Percentiles rank a stretch among this genome's conserved stretches.
phyloP scores from a whole-genome alignment of 805 yeast genomes.

The Starmerella khaoyaiensis region DNA sequence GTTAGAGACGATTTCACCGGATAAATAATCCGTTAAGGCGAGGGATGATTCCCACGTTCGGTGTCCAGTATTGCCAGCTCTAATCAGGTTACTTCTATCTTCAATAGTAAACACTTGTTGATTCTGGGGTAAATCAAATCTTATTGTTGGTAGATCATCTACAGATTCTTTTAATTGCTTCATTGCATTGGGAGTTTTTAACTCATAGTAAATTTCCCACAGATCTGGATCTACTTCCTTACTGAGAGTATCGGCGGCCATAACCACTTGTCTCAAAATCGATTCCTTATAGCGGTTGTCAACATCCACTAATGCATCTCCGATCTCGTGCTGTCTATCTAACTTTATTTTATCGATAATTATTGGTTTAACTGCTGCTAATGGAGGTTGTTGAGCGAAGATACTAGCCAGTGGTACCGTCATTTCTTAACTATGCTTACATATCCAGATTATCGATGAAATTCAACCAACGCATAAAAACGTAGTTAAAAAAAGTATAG shows the following conservation, averaged over 20 bases:
- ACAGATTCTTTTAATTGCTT: neutral
- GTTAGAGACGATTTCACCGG: neutral
- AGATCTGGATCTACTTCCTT: conserved; percentile 12
- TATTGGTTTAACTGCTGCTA: conserved; percentile 9
- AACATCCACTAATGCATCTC: conserved; percentile 2
- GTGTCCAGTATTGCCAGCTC: conserved; percentile 16
- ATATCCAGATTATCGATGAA: neutral
- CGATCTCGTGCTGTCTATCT: conserved; percentile 3
- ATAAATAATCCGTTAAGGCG: conserved; percentile 12
- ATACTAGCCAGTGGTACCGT: conserved; percentile 8
- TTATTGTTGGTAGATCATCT: neutral
- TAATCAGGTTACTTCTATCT: conserved; percentile 11
- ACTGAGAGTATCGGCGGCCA: conserved; percentile 2
- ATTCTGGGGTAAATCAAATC: conserved; percentile 6
- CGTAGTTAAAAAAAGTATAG: too few relatives aligned
- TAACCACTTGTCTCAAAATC: conserved; percentile 5
- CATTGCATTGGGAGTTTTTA: conserved; percentile 8
- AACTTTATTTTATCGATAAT: neutral
- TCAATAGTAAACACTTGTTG: conserved; percentile 7
- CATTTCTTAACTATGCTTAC: conserved; percentile 1
- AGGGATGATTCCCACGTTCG: conserved; percentile 20
- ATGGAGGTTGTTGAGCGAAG: conserved; percentile 13
- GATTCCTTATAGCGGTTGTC: conserved; percentile 5
- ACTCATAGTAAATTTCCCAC: conserved; percentile 14
- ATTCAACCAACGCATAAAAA: too few relatives aligned